Base-by-base conservation (phyloP, 2,329 filamentous ascomycete species). In the Fusarium sp. region DNA sequence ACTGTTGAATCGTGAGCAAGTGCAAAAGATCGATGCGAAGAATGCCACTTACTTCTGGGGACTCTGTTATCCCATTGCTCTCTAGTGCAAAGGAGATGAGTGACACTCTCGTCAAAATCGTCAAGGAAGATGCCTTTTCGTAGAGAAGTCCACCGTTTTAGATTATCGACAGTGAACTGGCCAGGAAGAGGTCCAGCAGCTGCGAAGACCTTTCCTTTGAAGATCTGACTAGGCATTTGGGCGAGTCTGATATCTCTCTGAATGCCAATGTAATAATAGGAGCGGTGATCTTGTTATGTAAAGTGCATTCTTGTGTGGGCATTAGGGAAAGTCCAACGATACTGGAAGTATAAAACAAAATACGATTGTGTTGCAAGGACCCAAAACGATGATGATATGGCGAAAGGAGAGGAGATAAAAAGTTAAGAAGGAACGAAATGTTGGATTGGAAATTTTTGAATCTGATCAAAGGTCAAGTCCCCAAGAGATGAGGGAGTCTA, bases 51-150 rank as follows among this genome's bases (percentile, higher is more conserved):
- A 82, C 84, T 78, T 63, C 78, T 77, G 2, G 82, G 74, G 9
- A 76, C 74, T 30, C 68, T 78, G 22, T 83, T 79, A 66, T 86
- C 84, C 78, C 88, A 94, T 18, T 90, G 86, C 34, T 88, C 84
- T 52, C 86, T 82, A 0, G 88, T 88, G 57, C 89, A 87, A 24
- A 97, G 84, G 0, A 97, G 81, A 79, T 97, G 94, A 0, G 94
- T 97, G 12, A 91, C 87, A 0, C 82, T 74, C 0, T 83, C 77
- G 27, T 83, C 83, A 20, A 93, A 79, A 1, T 83, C 80, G 2
- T 82, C 77, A 0, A 82, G 80, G 75, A 89, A 91, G 2, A 61
- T 78, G 3, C 92, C 94, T 9, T 88, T 89, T 62, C 91, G 88
- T 6, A 82, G 76, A 6, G 82, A 81, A 12, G 93, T 84, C 92